Evolutionary conservation across 2,329 filamentous ascomycete species (phyloP).

Genomic region (Zasmidium angulare): DNA sequence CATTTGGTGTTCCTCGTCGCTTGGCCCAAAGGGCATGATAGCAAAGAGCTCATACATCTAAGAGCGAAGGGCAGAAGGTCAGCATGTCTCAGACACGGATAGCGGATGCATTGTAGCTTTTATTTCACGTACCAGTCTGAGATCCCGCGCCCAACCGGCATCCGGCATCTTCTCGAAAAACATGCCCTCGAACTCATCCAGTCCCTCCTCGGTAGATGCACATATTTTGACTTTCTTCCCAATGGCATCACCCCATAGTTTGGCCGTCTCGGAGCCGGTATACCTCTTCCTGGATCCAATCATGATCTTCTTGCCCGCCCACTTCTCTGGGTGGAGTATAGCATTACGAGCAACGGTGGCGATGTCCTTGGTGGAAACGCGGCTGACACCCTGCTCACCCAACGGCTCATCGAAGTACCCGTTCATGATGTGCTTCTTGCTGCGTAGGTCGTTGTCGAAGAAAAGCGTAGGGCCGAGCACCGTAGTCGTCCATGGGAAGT

Average conservation of each 20-base stretch:
- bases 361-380: conserved; percentile 13
- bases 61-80: too few species aligned
- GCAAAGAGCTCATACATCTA: conserved; percentile 19
- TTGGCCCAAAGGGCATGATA: conserved; percentile 15
- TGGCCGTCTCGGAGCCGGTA: conserved; percentile 6
- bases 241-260: conserved; percentile 9
- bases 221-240: conserved; percentile 9
- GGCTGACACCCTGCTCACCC: conserved; percentile 12
- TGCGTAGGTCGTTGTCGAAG: conserved; percentile 15
- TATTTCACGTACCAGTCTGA: too few species aligned
- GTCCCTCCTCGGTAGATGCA: background rate
- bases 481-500: conserved; percentile 12
- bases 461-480: conserved; percentile 18
- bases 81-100: too few species aligned
- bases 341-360: conserved; percentile 9
- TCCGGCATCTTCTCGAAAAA: background rate
- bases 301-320: conserved; percentile 18
- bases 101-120: too few species aligned
- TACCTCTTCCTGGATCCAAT: conserved; percentile 12
- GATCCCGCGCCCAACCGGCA: conserved; percentile 14
- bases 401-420: conserved; percentile 17
- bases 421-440: conserved; percentile 9
- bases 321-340: conserved; percentile 1
- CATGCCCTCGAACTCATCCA: conserved; percentile 1
- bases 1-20: conserved; percentile 12